These are phyloP conservation scores for Amaranthus cruentus DNA, from an alignment of 148 eudicot species.

Conservation along the genomic window DNA sequence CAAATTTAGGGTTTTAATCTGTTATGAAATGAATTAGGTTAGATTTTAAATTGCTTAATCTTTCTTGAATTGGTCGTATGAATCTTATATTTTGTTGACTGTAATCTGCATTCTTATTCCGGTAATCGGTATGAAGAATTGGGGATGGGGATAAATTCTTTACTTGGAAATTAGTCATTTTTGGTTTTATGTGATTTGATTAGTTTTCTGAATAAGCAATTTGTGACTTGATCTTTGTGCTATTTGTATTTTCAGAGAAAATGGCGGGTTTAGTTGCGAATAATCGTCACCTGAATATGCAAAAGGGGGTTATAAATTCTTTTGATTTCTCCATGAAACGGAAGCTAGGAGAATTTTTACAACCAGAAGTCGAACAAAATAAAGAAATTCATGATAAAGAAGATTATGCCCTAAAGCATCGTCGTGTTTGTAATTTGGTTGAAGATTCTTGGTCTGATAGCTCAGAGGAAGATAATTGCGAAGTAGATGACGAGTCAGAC, in stretches of 20 bases:
- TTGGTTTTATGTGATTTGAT: neutral
- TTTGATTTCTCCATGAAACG: slow-evolving; percentile 17
- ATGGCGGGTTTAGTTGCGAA: slow-evolving; percentile 26
- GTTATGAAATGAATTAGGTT: too few relatives aligned
- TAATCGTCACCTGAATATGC: neutral
- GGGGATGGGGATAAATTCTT: too few relatives aligned
- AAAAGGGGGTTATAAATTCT: neutral
- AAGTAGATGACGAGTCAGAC: slow-evolving; percentile 12
- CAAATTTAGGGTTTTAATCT: too few relatives aligned
- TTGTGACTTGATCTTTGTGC: neutral
- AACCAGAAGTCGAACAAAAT: slow-evolving; percentile 1
- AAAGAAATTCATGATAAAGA: neutral
- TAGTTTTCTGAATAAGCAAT: neutral
- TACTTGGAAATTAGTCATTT: too few relatives aligned
- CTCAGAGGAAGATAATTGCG: neutral
- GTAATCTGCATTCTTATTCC: too few relatives aligned
- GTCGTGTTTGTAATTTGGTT: slow-evolving; percentile 1
- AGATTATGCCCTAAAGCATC: slow-evolving; percentile 16
- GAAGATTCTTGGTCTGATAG: neutral
- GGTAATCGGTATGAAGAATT: too few relatives aligned
- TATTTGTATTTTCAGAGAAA: slow-evolving; percentile 10
- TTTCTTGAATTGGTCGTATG: too few relatives aligned
- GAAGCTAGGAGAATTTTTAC: slow-evolving; percentile 1
- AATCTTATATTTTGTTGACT: too few relatives aligned
- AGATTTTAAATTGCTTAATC: too few relatives aligned